Evolutionary conservation across 129 eudicot species (phyloP), one percentile per base, ranked within the genome.

Genomic region (Deinandra increscens): DNA sequence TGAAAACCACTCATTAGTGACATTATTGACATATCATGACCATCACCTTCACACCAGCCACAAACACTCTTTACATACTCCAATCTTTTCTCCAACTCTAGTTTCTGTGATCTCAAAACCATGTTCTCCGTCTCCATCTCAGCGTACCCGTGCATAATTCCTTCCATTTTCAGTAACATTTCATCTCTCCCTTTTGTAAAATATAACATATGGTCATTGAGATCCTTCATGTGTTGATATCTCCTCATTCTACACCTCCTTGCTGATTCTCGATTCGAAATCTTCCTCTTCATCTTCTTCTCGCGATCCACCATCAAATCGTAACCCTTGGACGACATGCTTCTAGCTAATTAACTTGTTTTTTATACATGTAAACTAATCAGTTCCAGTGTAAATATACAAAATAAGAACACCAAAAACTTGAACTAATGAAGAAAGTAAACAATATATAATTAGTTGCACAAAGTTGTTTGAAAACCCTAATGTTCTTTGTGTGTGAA

Each of bases 191-290:
- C 77, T 55, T 31, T 78, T 49, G 51, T 63, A 42, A 77, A 76
- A 49, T 50, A 56, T 23, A 76, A 11, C 7, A 80, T 66, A 17
- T 83, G 80, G 5, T 67, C 66, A 13, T 76, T 66, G 31, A 83
- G 77, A 46, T 80, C 82, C 58, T 86, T 82, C 68, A 83, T 14
- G 82, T 86, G 88, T 60, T 71, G 64, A 53, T 78, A 81, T 54
- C 77, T 80, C 81, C 48, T 86, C 83, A 74, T 79, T 75, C 91
- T 60, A 8, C 88, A 86, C 23, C 85, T 50, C 68, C 78, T 74
- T 9, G 91, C 85, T 15, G 88, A 86, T 26, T 82, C 91, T 4
- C 87, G 72, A 38, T 86, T 86, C 14, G 91, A 86, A 5, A 80
- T 69, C 85, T 59, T 86, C 60, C 91, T 74, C 75, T 81, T 83